Evolutionary conservation across 2,329 filamentous ascomycete species (phyloP).

Genomic region (Cladophialophora chaetospira): DNA sequence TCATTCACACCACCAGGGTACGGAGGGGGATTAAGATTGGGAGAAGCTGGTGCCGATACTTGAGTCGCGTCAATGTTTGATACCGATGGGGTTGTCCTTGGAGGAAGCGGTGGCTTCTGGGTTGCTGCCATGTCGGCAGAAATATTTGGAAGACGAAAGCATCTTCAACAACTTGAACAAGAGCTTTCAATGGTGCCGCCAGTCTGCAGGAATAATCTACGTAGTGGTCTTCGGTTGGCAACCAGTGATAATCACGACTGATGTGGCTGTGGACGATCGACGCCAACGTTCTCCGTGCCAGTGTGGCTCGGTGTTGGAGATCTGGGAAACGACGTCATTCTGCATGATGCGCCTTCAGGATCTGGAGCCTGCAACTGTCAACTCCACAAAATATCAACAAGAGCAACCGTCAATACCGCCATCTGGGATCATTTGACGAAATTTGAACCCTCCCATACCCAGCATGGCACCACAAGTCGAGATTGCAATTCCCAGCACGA

Average conservation of each 20-base stretch:
- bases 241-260: not conserved
- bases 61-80: not conserved
- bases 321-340: conserved; percentile 8
- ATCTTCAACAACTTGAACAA: too few relatives aligned
- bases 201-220: too few relatives aligned
- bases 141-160: not conserved
- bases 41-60: not conserved
- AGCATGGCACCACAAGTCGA: conserved; percentile 48
- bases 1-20: conserved; percentile 34
- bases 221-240: not conserved
- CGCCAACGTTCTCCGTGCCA: not conserved
- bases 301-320: too few relatives aligned
- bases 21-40: not conserved
- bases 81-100: not conserved
- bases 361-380: not conserved
- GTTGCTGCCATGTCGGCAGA: conserved; percentile 19
- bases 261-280: not conserved
- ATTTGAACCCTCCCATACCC: not conserved
- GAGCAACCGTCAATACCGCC: not conserved
- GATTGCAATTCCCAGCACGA: conserved; percentile 54
- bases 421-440: too few relatives aligned
- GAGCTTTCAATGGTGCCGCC: too few relatives aligned
- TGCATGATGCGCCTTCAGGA: not conserved
- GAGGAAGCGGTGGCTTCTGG: conserved; percentile 15
- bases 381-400: not conserved